A percentile compares a stretch with the other conserved stretches of the same genome.
phyloP scores from a whole-genome alignment of 495 filamentous ascomycete species.

The Tuber magnatum region DNA sequence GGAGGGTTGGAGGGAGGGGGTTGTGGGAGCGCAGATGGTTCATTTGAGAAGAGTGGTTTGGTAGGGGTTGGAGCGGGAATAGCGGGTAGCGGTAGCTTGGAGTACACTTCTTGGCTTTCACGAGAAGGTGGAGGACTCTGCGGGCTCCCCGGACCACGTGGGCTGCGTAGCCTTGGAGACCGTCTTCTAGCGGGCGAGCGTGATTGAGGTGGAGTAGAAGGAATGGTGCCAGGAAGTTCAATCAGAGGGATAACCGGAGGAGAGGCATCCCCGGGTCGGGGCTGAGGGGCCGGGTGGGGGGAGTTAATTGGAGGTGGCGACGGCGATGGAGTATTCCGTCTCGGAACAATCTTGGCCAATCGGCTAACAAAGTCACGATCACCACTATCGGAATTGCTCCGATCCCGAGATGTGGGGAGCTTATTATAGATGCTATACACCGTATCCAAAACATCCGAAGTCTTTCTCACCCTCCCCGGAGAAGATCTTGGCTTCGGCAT shows the following conservation, averaged over 20 bases:
- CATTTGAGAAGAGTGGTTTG: not conserved
- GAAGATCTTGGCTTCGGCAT: constrained; percentile 2
- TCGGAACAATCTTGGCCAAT: not conserved
- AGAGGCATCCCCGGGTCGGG: not conserved
- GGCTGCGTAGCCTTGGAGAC: not conserved
- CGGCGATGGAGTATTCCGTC: constrained; percentile 1
- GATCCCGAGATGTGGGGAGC: not conserved
- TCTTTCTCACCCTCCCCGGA: not conserved
- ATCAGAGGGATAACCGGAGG: not conserved
- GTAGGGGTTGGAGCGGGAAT: constrained; percentile 3
- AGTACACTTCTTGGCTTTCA: constrained; percentile 24
- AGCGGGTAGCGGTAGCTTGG: constrained; percentile 21
- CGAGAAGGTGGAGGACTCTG: not conserved
- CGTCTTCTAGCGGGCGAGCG: not conserved
- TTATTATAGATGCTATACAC: constrained; percentile 3
- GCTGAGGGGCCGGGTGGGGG: not conserved
- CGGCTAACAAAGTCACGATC: constrained; percentile 3
- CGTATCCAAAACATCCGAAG: constrained; percentile 1
- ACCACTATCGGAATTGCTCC: not conserved
- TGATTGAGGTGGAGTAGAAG: not conserved
- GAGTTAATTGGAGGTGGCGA: not conserved
- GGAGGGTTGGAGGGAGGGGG: not conserved
- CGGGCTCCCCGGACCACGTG: not conserved
- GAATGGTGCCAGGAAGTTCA: not conserved
- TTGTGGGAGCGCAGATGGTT: not conserved